phyloP scores from a whole-genome alignment of 2,329 filamentous ascomycete genomes.

The Myriosclerotinia duriaeana region DNA sequence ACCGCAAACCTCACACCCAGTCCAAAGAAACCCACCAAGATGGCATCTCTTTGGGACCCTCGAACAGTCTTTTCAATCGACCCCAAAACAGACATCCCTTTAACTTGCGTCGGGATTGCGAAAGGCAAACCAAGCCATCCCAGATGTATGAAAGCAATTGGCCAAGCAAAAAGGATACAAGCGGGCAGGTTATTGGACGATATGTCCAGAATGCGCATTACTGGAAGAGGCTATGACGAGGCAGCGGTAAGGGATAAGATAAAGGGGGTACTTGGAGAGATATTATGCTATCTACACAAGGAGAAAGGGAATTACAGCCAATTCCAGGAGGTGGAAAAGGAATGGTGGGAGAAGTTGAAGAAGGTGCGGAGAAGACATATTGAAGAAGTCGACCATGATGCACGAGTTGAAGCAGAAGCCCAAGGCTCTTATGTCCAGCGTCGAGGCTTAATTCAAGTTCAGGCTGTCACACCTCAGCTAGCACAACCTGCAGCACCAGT shows the following conservation, averaged over 20 bases:
- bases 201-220: not conserved
- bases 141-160: not conserved
- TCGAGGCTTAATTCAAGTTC: not conserved
- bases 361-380: too few species aligned
- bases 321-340: not conserved
- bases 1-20: not conserved
- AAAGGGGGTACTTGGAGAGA: not conserved
- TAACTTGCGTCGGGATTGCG: not conserved
- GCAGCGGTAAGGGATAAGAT: not conserved
- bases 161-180: not conserved
- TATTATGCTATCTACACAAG: not conserved
- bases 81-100: not conserved
- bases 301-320: not conserved
- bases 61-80: not conserved
- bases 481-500: not conserved
- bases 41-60: not conserved
- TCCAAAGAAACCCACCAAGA: not conserved
- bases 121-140: not conserved
- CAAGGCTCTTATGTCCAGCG: not conserved
- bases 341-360: not conserved
- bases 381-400: not conserved
- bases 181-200: not conserved
- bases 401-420: not conserved
- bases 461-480: not conserved
- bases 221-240: not conserved